Base-by-base conservation (phyloP, 495 filamentous ascomycete species). In the Mytilinidion resinicola region DNA sequence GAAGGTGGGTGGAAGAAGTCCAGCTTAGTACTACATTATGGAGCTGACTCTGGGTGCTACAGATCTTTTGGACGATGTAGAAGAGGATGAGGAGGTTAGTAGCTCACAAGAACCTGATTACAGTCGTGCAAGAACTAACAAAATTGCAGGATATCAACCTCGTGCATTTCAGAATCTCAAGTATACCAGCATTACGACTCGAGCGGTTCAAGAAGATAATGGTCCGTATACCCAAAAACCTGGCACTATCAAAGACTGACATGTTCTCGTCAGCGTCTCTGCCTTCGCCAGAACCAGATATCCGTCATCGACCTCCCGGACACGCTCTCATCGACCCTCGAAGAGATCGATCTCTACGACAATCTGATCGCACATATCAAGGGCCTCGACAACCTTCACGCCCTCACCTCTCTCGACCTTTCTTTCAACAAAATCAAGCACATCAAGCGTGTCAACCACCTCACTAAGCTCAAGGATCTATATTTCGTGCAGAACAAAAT, bases 381-480 rank as follows among this genome's bases (percentile, higher is more conserved):
- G 62, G 89, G 89, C 36, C 80, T 99, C 33, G 90, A 95, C 30
- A 78, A 83, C 46, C 81, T 96, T 37, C 77, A 74, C 9, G 76
- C 88, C 35, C 78, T 99, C 17, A 89, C 79, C 12, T 87, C 77
- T 55, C 80, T 99, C 49, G 93, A 99, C 69, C 77, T 99, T 38
- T 92, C 88, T 67, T 99, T 96, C 82, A 99, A 99, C 74, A 96
- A 96, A 76, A 92, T 99, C 75, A 96, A 96, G 71, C 91, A 97
- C 70, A 95, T 99, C 78, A 95, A 95, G 75, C 82, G 90, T 67
- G 73, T 97, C 65, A 77, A 81, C 39, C 89, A 95, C 70, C 77
- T 98, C 21, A 82, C 74, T 11, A 82, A 90, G 38, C 77, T 97
- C 53, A 87, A 79, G 62, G 90, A 96, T 65, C 69, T 99, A 6